phyloP scores from a whole-genome alignment of 2,329 filamentous ascomycete genomes.

The Hymenotorrendiella dingleyae region DNA sequence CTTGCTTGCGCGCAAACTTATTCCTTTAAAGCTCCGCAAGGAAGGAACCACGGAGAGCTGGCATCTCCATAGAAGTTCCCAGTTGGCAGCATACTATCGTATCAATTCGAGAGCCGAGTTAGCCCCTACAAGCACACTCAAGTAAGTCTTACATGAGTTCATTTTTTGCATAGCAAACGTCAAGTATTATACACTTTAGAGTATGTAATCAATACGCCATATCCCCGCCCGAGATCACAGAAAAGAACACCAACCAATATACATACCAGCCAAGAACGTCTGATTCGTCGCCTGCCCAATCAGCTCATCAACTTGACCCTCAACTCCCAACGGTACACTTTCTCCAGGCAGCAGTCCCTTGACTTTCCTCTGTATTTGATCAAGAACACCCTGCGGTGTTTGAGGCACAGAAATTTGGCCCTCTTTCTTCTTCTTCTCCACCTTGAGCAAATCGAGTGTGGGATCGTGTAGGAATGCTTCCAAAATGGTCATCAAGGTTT shows the following conservation, averaged over 20 bases:
- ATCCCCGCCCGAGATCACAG: conserved; percentile 36
- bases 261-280: conserved; percentile 82
- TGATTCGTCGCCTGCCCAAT: conserved; percentile 81
- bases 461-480: conserved; percentile 97
- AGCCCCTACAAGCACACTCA: too few relatives aligned
- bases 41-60: too few relatives aligned
- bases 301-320: conserved; percentile 94
- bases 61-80: too few relatives aligned
- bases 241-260: conserved; percentile 86
- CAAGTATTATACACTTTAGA: too few relatives aligned
- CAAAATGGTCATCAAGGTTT: conserved; percentile 93
- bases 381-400: conserved; percentile 74
- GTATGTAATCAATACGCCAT: too few relatives aligned
- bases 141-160: too few relatives aligned
- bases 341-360: conserved; percentile 78
- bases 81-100: too few relatives aligned
- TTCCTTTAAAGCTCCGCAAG: too few relatives aligned
- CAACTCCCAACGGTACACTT: conserved; percentile 86
- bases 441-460: conserved; percentile 84
- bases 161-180: too few relatives aligned
- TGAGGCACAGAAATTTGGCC: conserved; percentile 47
- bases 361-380: conserved; percentile 83
- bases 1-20: too few relatives aligned
- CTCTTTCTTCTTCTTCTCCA: conserved; percentile 40
- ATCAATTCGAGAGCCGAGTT: too few relatives aligned